phyloP scores from a whole-genome alignment of 306 rosid genomes.

The Sophora flavescens region DNA sequence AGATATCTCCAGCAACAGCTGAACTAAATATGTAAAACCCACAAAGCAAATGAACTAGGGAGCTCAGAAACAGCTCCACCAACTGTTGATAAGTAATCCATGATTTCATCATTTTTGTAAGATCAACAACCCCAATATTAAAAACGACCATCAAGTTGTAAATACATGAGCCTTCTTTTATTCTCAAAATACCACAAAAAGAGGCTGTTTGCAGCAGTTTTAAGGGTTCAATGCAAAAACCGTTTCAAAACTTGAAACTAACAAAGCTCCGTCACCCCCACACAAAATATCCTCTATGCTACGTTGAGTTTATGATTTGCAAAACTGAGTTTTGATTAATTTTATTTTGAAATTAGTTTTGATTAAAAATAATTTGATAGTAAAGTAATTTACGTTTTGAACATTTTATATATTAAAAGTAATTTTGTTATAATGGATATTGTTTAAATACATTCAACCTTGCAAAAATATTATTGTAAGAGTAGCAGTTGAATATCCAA shows the following conservation, averaged over 20 bases:
- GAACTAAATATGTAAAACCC: conserved; percentile 70
- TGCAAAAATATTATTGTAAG: too few species aligned
- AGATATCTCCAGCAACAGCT: conserved; percentile 71
- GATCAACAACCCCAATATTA: conserved; percentile 12
- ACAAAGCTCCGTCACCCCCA: too few species aligned
- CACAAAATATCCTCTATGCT: too few species aligned
- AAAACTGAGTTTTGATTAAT: too few species aligned
- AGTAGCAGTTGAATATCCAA: too few species aligned
- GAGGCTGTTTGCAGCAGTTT: conserved; percentile 29
- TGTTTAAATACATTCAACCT: too few species aligned
- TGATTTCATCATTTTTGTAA: conserved; percentile 57
- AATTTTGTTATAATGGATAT: too few species aligned
- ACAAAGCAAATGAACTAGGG: conserved; percentile 61
- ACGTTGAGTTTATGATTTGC: too few species aligned
- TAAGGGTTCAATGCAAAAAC: conserved; percentile 13
- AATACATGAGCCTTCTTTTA: conserved; percentile 29
- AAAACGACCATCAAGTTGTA: not conserved
- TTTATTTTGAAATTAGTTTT: too few species aligned
- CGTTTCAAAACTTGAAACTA: conserved; percentile 12
- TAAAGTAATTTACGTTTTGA: too few species aligned
- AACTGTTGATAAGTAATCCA: conserved; percentile 58
- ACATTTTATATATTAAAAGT: too few species aligned
- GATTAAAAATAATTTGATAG: too few species aligned
- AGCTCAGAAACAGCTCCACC: conserved; percentile 65
- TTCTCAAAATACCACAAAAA: conserved; percentile 25